Evolutionary conservation across 2,329 filamentous ascomycete genomes (phyloP).

Genomic region (Corniculantispora saksenae): DNA sequence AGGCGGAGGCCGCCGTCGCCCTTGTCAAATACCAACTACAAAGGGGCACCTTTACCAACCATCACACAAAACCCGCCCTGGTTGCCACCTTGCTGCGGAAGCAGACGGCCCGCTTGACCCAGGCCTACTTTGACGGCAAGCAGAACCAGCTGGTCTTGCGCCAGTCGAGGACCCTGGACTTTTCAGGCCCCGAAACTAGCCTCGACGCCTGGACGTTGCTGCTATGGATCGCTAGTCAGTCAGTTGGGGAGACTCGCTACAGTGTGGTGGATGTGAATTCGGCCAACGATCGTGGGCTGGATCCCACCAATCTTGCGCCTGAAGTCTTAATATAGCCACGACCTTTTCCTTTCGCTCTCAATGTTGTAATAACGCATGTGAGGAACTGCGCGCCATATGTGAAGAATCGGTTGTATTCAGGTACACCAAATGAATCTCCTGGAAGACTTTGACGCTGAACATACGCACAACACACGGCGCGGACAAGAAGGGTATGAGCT

Average conservation of each 20-base stretch:
- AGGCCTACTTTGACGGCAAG: slow-evolving; percentile 10
- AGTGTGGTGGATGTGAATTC: too few species aligned
- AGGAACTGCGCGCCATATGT: too few species aligned
- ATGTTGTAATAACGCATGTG: too few species aligned
- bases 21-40: neutral
- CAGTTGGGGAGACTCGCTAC: slow-evolving; percentile 7
- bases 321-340: too few species aligned
- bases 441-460: too few species aligned
- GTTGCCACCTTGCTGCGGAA: neutral
- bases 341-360: too few species aligned
- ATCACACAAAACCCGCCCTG: slow-evolving; percentile 4
- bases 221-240: neutral
- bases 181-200: neutral
- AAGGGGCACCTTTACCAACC: neutral
- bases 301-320: too few species aligned
- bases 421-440: too few species aligned
- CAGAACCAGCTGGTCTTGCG: slow-evolving; percentile 4
- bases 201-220: slow-evolving; percentile 1
- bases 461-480: too few species aligned
- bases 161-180: slow-evolving; percentile 5
- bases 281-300: too few species aligned
- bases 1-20: neutral
- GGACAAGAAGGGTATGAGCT: too few species aligned
- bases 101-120: slow-evolving; percentile 2
- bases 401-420: too few species aligned